A percentile compares a stretch with the other conserved stretches of the same genome.
phyloP scores from a whole-genome alignment of 148 eudicot species.

The Rhododendron ovatum region DNA sequence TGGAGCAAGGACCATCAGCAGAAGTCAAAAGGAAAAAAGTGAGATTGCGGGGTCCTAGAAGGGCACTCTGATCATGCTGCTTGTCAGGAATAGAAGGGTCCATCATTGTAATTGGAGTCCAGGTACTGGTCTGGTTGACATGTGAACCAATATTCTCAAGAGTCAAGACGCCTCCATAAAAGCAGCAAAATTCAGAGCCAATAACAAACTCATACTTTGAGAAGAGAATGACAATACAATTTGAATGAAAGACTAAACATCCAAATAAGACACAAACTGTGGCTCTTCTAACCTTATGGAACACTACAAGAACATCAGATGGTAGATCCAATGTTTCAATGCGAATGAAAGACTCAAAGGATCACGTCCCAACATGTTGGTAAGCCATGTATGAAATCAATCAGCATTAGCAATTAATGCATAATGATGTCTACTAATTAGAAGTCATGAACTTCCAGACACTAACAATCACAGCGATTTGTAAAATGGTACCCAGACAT shows the following conservation, averaged over 20 bases:
- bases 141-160: not conserved
- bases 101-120: not conserved
- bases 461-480: not conserved
- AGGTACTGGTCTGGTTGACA: not conserved
- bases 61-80: not conserved
- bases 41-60: not conserved
- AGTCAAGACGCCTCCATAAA: not conserved
- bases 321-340: not conserved
- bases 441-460: not conserved
- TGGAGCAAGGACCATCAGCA: slow-evolving; percentile 8
- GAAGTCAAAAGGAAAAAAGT: not conserved
- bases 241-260: not conserved
- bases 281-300: not conserved
- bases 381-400: slow-evolving; percentile 1
- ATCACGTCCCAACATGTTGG: not conserved
- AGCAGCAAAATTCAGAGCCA: not conserved
- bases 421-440: not conserved
- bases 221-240: not conserved
- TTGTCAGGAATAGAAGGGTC: not conserved
- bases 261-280: not conserved
- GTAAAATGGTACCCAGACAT: not conserved
- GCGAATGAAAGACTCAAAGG: not conserved
- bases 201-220: not conserved
- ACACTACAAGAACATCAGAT: not conserved
- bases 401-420: not conserved